A percentile compares a stretch with the other conserved stretches of the same genome.
Conservation (phyloP, 345 rosid species). For the Crucihimalaya himalaica region DNA sequence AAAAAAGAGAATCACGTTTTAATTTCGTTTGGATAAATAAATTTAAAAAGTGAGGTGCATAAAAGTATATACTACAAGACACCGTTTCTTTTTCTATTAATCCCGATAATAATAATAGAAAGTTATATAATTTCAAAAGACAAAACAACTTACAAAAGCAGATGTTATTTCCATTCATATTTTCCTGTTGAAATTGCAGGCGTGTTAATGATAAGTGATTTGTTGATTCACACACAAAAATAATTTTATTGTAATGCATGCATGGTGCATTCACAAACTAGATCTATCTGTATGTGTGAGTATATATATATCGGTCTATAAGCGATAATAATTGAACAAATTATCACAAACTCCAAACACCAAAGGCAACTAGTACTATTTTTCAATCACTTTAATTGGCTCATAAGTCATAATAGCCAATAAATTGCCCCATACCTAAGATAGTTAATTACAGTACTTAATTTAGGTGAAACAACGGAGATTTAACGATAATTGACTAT, state of each 20-base stretch:
- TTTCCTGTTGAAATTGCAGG: not conserved
- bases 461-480: constrained; percentile 1
- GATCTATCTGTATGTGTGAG: not conserved
- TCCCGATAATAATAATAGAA: not conserved
- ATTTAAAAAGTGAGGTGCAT: too few relatives aligned
- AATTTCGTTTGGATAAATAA: not conserved
- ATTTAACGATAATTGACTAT: not conserved
- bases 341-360: not conserved
- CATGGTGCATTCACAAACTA: too few relatives aligned
- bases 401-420: constrained; percentile 17
- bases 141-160: not conserved
- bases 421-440: constrained; percentile 15
- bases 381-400: not conserved
- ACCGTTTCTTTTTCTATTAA: not conserved
- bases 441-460: not conserved
- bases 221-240: not conserved
- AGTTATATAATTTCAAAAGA: not conserved
- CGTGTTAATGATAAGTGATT: not conserved
- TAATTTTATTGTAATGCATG: not conserved
- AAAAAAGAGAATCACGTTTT: not conserved
- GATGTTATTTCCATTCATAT: not conserved
- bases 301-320: not conserved
- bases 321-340: not conserved
- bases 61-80: not conserved
- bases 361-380: not conserved